These are phyloP conservation scores for Amphirosellinia nigrospora DNA, from an alignment of 495 filamentous ascomycete species.

Conservation along the genomic window DNA sequence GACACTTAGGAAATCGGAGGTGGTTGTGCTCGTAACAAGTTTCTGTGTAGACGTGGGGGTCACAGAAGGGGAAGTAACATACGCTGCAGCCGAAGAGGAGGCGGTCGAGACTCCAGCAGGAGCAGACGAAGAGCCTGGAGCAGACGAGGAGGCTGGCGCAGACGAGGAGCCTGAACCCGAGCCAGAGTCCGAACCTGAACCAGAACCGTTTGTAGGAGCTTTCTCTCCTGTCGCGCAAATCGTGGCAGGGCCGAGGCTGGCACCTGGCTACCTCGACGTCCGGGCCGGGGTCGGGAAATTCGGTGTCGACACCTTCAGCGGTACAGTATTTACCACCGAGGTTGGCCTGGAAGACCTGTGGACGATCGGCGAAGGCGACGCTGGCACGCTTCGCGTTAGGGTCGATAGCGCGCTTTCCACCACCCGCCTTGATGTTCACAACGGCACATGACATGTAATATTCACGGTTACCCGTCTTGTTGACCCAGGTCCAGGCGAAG, in stretches of 20 bases:
- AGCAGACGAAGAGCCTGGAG: constrained; percentile 5
- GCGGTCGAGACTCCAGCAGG: constrained; percentile 8
- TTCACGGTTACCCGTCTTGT: constrained; percentile 70
- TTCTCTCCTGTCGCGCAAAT: constrained; percentile 43
- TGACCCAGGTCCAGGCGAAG: constrained; percentile 71
- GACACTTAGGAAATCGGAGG: not conserved
- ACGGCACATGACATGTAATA: constrained; percentile 72
- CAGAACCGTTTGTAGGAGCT: constrained; percentile 32
- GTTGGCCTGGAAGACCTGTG: constrained; percentile 66
- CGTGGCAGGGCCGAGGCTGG: constrained; percentile 38
- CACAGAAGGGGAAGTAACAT: constrained; percentile 16
- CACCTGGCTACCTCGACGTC: constrained; percentile 54
- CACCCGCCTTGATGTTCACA: constrained; percentile 57
- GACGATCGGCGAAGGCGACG: constrained; percentile 56
- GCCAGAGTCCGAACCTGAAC: constrained; percentile 31
- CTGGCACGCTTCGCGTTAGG: constrained; percentile 37
- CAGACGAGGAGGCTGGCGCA: constrained; percentile 2
- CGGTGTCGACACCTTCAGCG: constrained; percentile 58
- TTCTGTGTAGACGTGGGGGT: not conserved
- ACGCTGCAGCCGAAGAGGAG: constrained; percentile 20
- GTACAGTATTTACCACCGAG: constrained; percentile 61
- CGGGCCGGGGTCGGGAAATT: constrained; percentile 76
- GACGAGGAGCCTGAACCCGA: constrained; percentile 29
- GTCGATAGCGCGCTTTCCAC: constrained; percentile 37
- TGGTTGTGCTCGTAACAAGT: not conserved